Conservation (phyloP, 2,329 filamentous ascomycete species). For the Aquanectria penicillioides region DNA sequence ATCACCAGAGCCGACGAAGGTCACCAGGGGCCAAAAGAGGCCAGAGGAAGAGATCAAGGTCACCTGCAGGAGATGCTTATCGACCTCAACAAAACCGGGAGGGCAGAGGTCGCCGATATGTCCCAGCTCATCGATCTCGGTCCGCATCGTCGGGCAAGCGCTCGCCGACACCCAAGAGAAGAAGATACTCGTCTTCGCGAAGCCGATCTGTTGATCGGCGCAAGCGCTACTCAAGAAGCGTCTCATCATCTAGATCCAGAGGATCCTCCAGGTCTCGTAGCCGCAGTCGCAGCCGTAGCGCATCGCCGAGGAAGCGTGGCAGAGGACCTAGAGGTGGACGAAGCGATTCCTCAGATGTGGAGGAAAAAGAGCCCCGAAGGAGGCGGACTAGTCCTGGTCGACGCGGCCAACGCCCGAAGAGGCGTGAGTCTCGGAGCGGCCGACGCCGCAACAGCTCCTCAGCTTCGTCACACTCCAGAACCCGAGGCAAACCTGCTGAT, state of each 20-base stretch:
- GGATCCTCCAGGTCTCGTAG: conserved; percentile 47
- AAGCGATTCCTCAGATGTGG: conserved; percentile 23
- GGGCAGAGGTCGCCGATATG: conserved; percentile 35
- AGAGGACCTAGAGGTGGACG: conserved; percentile 20
- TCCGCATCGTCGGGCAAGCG: conserved; percentile 50
- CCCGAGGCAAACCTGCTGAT: conserved; percentile 67
- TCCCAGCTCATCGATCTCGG: conserved; percentile 41
- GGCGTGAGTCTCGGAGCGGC: conserved; percentile 28
- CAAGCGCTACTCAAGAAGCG: conserved; percentile 48
- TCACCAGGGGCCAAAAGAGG: conserved; percentile 45
- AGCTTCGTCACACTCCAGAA: conserved; percentile 60
- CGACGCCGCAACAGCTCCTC: conserved; percentile 63
- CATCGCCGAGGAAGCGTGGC: conserved; percentile 32
- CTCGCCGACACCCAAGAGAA: conserved; percentile 60
- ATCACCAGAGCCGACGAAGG: conserved; percentile 47
- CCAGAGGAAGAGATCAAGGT: conserved; percentile 53
- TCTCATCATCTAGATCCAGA: conserved; percentile 54
- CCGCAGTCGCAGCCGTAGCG: conserved; percentile 37
- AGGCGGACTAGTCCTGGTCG: conserved; percentile 20
- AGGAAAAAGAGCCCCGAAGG: conserved; percentile 20
- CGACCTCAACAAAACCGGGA: conserved; percentile 36
- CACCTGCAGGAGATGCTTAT: conserved; percentile 45
- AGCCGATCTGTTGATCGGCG: conserved; percentile 57
- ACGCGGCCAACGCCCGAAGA: conserved; percentile 24
- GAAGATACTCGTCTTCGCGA: conserved; percentile 59